Evolutionary conservation across 108 stramenopile species (phyloP).

Genomic region (Skeletonema tropicum): DNA sequence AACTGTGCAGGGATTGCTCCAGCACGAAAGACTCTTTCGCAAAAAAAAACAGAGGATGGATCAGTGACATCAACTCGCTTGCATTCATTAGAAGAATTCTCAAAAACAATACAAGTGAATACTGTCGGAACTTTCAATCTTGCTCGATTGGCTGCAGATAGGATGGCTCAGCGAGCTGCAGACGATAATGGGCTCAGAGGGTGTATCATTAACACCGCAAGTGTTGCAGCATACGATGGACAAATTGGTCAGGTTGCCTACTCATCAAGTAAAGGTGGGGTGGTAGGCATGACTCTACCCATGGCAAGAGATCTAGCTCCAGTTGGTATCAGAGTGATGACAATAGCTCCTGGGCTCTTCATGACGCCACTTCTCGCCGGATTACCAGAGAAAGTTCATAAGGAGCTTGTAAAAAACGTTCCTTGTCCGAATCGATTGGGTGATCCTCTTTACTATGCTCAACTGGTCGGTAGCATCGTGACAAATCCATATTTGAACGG

Average conservation of each 20-base stretch:
- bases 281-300: conserved; percentile 90
- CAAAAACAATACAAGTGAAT: conserved; percentile 81
- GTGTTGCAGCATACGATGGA: conserved; percentile 95
- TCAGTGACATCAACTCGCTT: conserved; percentile 40
- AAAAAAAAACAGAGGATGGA: conserved; percentile 61
- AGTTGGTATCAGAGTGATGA: conserved; percentile 85
- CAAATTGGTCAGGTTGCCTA: conserved; percentile 95
- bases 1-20: conserved; percentile 94
- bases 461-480: conserved; percentile 79
- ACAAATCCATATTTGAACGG: conserved; percentile 91
- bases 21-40: conserved; percentile 73
- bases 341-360: conserved; percentile 95
- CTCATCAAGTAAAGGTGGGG: conserved; percentile 90
- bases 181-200: conserved; percentile 76
- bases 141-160: conserved; percentile 84
- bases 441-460: conserved; percentile 81
- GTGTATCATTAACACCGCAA: conserved; percentile 93
- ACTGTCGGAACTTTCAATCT: conserved; percentile 96
- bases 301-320: conserved; percentile 90
- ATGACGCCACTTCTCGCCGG: conserved; percentile 90
- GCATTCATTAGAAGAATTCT: conserved; percentile 65
- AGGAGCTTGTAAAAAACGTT: conserved; percentile 81
- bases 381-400: conserved; percentile 80
- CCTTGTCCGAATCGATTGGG: conserved; percentile 91
- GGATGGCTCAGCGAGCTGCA: conserved; percentile 68